Conservation (phyloP, 345 rosid genomes). For the Moricandia arvensis region DNA sequence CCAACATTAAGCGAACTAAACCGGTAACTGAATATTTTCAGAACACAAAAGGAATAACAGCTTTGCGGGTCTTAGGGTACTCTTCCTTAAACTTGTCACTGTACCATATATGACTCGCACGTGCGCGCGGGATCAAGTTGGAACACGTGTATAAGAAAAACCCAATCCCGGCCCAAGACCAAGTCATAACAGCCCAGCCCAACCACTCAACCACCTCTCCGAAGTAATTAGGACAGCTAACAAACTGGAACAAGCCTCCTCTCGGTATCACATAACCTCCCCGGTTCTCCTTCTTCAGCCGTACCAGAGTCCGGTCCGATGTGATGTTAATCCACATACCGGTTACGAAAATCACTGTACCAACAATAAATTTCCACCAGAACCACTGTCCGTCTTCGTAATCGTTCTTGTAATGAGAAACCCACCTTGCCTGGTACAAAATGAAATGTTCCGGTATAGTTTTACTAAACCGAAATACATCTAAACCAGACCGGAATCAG, state of each 20-base stretch:
- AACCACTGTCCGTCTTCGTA: conserved; percentile 49
- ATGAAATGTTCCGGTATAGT: conserved; percentile 1
- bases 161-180: conserved; percentile 81
- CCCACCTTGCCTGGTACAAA: conserved; percentile 53
- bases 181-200: conserved; percentile 88
- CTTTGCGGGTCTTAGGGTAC: conserved; percentile 65
- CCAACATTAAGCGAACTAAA: neutral
- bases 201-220: conserved; percentile 88
- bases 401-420: conserved; percentile 65
- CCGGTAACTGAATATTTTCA: conserved; percentile 15
- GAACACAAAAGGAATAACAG: conserved; percentile 69
- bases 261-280: conserved; percentile 76
- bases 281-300: conserved; percentile 57
- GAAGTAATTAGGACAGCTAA: conserved; percentile 83
- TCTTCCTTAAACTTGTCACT: conserved; percentile 71
- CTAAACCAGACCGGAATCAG: conserved; percentile 12
- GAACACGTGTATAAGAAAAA: conserved; percentile 75
- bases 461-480: neutral
- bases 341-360: conserved; percentile 47
- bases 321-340: conserved; percentile 76
- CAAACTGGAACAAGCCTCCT: conserved; percentile 79
- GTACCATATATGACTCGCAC: conserved; percentile 68
- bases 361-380: conserved; percentile 55
- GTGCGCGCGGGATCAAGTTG: conserved; percentile 77
- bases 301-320: conserved; percentile 66